Evolutionary conservation across 768 basidiomycete genomes (phyloP), one percentile per base, ranked within the genome.

Genomic region (Leccinum disarticulatum): DNA sequence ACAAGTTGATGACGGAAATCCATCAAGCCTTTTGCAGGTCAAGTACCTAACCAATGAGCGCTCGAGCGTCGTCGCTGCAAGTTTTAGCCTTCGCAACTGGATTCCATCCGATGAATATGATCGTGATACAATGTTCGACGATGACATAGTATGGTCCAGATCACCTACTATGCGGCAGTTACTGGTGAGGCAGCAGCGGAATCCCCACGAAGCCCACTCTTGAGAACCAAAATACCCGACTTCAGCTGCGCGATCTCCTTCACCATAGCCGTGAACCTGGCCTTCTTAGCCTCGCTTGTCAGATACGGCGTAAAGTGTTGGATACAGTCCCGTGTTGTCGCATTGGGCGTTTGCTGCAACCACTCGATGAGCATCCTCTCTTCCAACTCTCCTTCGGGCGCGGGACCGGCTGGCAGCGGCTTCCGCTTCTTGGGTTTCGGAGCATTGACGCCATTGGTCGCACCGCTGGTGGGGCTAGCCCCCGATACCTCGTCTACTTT

Each of bases 311-410:
- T 86, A 69, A 93, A 93, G 69, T 90, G 81, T 54, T 85, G 83
- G 61, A 93, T 92, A 67, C 90, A 91, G 66, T 91, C 89, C 60
- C 86, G 79, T 35, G 91, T 93, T 57, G 84, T 86, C 54, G 89
- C 84, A 60, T 83, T 83, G n/a, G 83, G 79, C 38, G 83, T 85
- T 52, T 79, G 85, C 69, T 80, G 83, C 63, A 93, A 69, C 89
- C 91, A 93, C 52, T 89, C 86, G 59, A 93, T 77, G 57, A 93
- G 76, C 83, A 90, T 81, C 53, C 68, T 73, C 62, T 83, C 79
- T 62, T 87, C 85, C 61, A 91, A 73, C 68, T 87, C 86, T 56
- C 83, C 81, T 14, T 77, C 76, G 13, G 84, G 78, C n/a, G 73
- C 72, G 28, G 74, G 73, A 41, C 71, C 74, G 25, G 73, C 58